phyloP scores from a whole-genome alignment of 2,329 filamentous ascomycete genomes.

The Amesomyces nigricolor region DNA sequence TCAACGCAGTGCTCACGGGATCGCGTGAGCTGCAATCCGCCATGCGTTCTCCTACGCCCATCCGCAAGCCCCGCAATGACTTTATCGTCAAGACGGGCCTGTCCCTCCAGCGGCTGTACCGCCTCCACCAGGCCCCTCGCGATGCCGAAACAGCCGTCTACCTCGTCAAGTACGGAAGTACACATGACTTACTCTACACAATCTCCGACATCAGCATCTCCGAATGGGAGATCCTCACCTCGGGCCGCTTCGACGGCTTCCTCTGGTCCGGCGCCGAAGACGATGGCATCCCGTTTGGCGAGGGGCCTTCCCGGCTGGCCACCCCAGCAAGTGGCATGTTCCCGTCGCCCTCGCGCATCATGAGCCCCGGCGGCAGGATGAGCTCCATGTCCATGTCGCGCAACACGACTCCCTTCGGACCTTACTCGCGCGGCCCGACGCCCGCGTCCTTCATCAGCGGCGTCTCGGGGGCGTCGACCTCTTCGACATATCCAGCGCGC shows the following conservation, averaged over 20 bases:
- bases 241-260: slow-evolving; percentile 92
- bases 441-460: slow-evolving; percentile 53
- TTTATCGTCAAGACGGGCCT: slow-evolving; percentile 69
- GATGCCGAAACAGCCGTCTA: slow-evolving; percentile 84
- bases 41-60: slow-evolving; percentile 62
- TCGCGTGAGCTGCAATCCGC: slow-evolving; percentile 51
- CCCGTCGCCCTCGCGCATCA: slow-evolving; percentile 34
- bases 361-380: slow-evolving; percentile 38
- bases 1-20: slow-evolving; percentile 70
- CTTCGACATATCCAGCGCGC: slow-evolving; percentile 38
- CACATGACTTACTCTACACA: slow-evolving; percentile 83
- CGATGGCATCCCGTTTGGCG: slow-evolving; percentile 33
- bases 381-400: slow-evolving; percentile 44
- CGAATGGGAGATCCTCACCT: slow-evolving; percentile 96
- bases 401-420: slow-evolving; percentile 46
- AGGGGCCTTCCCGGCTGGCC: slow-evolving; percentile 45
- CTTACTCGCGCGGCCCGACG: slow-evolving; percentile 34
- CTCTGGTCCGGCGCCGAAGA: slow-evolving; percentile 86
- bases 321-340: slow-evolving; percentile 50
- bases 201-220: slow-evolving; percentile 80
- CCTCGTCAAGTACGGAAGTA: slow-evolving; percentile 71
- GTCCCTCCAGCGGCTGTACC: slow-evolving; percentile 80
- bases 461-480: slow-evolving; percentile 38
- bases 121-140: slow-evolving; percentile 64
- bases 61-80: slow-evolving; percentile 60